Evolutionary conservation across 2,329 filamentous ascomycete species (phyloP).

Genomic region (Aspergillus brunneoviolaceus): DNA sequence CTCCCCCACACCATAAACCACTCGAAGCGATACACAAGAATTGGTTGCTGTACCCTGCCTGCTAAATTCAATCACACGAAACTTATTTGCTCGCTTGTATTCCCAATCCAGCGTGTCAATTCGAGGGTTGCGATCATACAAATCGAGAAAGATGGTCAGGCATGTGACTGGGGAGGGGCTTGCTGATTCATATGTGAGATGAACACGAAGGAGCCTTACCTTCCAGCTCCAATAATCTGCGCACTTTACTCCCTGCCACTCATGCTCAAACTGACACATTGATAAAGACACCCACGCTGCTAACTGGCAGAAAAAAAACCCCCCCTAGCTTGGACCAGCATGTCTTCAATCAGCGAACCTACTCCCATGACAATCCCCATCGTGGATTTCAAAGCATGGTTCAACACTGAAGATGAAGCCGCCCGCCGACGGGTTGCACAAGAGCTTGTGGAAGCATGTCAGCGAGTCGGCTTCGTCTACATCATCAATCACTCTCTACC

Average conservation of each 20-base stretch:
- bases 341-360: background rate
- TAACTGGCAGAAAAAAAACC: background rate
- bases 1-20: too few species aligned
- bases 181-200: background rate
- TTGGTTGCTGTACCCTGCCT: background rate
- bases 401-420: constrained; percentile 24
- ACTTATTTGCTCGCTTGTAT: background rate
- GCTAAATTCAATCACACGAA: background rate
- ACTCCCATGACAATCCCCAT: constrained; percentile 35
- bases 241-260: background rate
- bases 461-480: constrained; percentile 50
- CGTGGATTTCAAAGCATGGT: constrained; percentile 43
- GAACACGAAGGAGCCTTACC: background rate
- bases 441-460: constrained; percentile 44
- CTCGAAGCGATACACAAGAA: too few species aligned
- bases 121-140: background rate
- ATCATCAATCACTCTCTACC: constrained; percentile 51
- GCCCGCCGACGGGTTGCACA: constrained; percentile 36
- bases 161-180: background rate
- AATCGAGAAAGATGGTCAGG: background rate
- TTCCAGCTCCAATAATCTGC: background rate
- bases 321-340: background rate
- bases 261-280: background rate
- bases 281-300: background rate
- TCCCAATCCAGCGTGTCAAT: background rate